Evolutionary conservation across 495 filamentous ascomycete genomes (phyloP).

Genomic region (Jackrogersella minutella): DNA sequence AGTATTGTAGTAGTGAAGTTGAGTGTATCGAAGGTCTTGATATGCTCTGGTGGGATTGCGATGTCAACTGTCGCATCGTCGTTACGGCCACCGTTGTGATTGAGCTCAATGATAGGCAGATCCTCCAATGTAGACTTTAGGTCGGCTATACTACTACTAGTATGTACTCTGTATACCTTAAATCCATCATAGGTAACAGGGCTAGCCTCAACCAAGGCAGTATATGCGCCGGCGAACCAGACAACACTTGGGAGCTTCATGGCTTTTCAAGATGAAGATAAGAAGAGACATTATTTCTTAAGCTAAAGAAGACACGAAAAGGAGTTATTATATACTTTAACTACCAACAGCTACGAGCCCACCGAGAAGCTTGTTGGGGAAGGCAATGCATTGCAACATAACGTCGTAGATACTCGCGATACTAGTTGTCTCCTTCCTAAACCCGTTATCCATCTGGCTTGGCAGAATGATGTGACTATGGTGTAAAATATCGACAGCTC

Average conservation of each 20-base stretch:
- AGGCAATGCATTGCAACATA: conserved; percentile 8
- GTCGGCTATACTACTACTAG: not conserved
- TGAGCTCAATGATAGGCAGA: conserved; percentile 41
- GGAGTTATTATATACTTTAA: conserved; percentile 7
- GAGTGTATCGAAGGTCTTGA: conserved; percentile 46
- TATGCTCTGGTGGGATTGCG: conserved; percentile 50
- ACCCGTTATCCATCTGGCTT: conserved; percentile 8
- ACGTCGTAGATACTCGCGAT: conserved; percentile 8
- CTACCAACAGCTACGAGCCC: not conserved
- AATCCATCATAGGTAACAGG: conserved; percentile 7
- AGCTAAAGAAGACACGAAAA: not conserved
- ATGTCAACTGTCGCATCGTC: conserved; percentile 45
- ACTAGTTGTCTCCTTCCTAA: conserved; percentile 21
- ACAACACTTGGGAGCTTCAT: conserved; percentile 19
- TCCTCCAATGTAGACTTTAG: conserved; percentile 11
- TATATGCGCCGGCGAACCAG: not conserved
- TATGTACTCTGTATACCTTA: conserved; percentile 20
- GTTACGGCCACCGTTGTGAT: conserved; percentile 8
- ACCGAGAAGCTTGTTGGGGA: conserved; percentile 6
- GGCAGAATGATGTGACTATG: conserved; percentile 26
- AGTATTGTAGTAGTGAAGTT: conserved; percentile 46
- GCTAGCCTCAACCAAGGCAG: not conserved
- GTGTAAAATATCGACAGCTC: conserved; percentile 26
- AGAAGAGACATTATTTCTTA: not conserved
- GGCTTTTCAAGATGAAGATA: not conserved